Base-by-base conservation (phyloP, 176 grass and related monocot species). In the Elymus sibiricus region DNA sequence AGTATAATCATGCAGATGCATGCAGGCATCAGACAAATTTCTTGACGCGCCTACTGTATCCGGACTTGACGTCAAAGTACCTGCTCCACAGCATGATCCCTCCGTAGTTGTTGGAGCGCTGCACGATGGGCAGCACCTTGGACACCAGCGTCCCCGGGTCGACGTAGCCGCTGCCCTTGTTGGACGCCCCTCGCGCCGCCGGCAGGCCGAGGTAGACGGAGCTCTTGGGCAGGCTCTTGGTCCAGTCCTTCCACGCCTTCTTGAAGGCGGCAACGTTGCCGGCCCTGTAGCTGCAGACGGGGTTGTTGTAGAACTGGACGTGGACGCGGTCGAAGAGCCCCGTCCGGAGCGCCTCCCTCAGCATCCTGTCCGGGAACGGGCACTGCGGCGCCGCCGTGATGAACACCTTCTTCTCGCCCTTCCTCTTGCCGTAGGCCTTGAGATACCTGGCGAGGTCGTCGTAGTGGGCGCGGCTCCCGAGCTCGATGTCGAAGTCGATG, bases 381-480 rank as follows among this genome's bases (percentile, higher is more conserved):
- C 92, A 94, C 77, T 94, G 92, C 55, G 92, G 92, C 53, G 90
- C 90, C 6, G 90, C 92, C 3, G 77, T 65, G 77, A 79, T 37
- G 29, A 67, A 82, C 65, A 70, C 65, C 5, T 27, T 82, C 80
- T 55, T 81, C 17, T 46, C 39, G 1, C 60, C 78, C 16, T 80
- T 80, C 60, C 73, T 53, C 4, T 22, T 37, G 79, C 43, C 53
- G 44, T 69, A 82, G 0, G 10, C 64, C 24, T 28, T 64, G 24
- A 79, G 78, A 59, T 64, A 21, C 78, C 37, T 79, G 1, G 78
- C 59, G 24, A 79, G 59, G 14, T 51, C 47, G 47, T 51, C 47
- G 47, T 51, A 51, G 47, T 51, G 15, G 47, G 47, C 47, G 15
- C 15, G 3, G 59, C 59, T 19, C 9, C 58, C 58, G 59, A 64